phyloP scores from a whole-genome alignment of 2,329 filamentous ascomycete genomes.

The Capronia americana region DNA sequence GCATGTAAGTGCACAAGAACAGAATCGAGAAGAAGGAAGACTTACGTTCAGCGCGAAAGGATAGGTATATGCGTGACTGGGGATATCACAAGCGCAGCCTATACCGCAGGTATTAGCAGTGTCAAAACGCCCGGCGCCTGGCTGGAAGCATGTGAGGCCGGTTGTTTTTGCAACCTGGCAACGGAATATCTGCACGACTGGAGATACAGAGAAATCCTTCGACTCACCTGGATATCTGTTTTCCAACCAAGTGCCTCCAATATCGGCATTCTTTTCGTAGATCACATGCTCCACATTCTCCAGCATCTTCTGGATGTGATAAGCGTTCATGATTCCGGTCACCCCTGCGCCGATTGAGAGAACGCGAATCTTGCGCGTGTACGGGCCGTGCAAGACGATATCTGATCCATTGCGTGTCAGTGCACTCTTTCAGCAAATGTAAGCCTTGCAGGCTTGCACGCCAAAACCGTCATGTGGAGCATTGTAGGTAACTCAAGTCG shows the following conservation, averaged over 20 bases:
- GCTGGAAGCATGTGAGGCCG: too few species aligned
- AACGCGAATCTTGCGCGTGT: constrained; percentile 52
- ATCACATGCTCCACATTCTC: constrained; percentile 41
- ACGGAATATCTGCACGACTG: neutral
- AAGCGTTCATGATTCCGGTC: constrained; percentile 71
- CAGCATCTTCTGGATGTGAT: constrained; percentile 37
- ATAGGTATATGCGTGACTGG: constrained; percentile 54
- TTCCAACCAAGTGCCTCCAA: constrained; percentile 46
- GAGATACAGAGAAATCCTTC: neutral
- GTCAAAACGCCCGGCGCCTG: constrained; percentile 22
- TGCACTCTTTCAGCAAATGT: neutral
- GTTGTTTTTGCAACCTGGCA: neutral
- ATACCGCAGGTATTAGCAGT: constrained; percentile 46
- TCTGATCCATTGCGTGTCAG: constrained; percentile 28
- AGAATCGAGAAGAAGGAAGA: constrained; percentile 1
- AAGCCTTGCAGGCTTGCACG: neutral
- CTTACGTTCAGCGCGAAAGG: constrained; percentile 51
- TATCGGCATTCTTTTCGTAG: constrained; percentile 43
- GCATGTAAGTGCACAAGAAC: constrained; percentile 44
- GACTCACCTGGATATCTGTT: constrained; percentile 53
- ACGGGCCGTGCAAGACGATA: constrained; percentile 38
- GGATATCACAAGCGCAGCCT: constrained; percentile 55
- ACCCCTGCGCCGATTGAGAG: constrained; percentile 58
- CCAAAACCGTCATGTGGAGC: neutral
- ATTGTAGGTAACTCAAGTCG: neutral